Evolutionary conservation across 2,329 filamentous ascomycete species (phyloP), one percentile per base, ranked within the genome.

Genomic region (Paraphaeosphaeria sporulosa): DNA sequence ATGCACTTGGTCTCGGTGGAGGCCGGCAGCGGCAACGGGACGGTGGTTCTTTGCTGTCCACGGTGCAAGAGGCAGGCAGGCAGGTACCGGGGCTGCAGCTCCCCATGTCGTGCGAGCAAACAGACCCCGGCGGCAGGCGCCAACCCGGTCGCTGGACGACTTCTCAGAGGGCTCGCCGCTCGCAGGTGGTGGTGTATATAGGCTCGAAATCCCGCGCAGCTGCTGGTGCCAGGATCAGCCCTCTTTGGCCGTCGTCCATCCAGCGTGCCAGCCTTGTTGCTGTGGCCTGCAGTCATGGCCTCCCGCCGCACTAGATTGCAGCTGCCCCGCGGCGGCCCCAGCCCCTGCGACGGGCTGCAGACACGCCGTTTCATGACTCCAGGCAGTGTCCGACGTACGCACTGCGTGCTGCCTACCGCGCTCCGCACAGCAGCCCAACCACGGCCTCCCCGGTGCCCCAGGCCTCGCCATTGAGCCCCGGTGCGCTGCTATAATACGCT

Each of bases 371-470:
- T 51, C 51, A 54, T 21, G 51, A 25, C 51, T 54, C 36, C 25
- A 53, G 36, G 19, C 46, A 40, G 43, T 51, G 34, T 51, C 42
- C 49, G 27, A n/a, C 25, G 43, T 56, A 42, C 53, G 53, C 48
- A 23, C 54, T 56, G 43, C 44, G 12, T 38, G 23, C 21, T 58
- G 56, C 43, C 49, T 58, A 50, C 56, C 46, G 57, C 59, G 58
- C 63, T 57, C 56, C 60, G 60, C 65, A 58, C 56, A 61, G 59
- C 65, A 65, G 63, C 64, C 67, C 67, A 65, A 69, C 60, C 60
- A 58, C 23, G 4, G 27, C 23, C 15, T 30, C 7, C 23, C 38
- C 6, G 17, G 6, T 47, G 44, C 38, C 25, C 25, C 36, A 38
- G 32, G 32, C 38, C 36, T 43, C 51, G n/a, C 52, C n/a, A 38